Evolutionary conservation across 2,329 filamentous ascomycete species (phyloP).

Genomic region (Penicillium sp.): DNA sequence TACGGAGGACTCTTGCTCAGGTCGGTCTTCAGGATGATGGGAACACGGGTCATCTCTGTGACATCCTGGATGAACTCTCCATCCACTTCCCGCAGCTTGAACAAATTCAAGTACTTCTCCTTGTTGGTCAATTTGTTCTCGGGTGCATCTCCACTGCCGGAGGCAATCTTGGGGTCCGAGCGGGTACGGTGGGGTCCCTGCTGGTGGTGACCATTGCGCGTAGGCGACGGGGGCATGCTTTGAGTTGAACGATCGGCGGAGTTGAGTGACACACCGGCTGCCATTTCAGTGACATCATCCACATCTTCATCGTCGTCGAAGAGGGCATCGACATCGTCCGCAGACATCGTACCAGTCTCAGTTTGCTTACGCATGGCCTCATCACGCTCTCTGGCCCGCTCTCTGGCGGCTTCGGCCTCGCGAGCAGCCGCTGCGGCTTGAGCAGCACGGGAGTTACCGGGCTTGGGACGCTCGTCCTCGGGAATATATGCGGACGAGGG

Average conservation of each 20-base stretch:
- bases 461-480: conserved; percentile 92
- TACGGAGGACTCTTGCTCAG: conserved; percentile 98
- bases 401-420: conserved; percentile 78
- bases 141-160: conserved; percentile 62
- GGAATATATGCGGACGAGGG: conserved; percentile 94
- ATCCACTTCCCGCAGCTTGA: conserved; percentile 84
- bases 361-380: conserved; percentile 91
- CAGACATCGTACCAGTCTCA: conserved; percentile 89
- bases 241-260: conserved; percentile 79
- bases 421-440: conserved; percentile 73
- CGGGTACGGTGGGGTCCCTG: conserved; percentile 79
- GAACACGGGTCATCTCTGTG: conserved; percentile 93
- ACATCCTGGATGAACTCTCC: conserved; percentile 98
- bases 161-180: conserved; percentile 87
- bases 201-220: conserved; percentile 66
- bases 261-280: conserved; percentile 83
- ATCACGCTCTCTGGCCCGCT: conserved; percentile 79
- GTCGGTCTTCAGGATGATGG: conserved; percentile 98
- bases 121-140: conserved; percentile 85
- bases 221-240: conserved; percentile 89
- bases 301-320: conserved; percentile 90
- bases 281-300: conserved; percentile 84
- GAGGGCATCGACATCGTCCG: conserved; percentile 88
- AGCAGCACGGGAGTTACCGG: conserved; percentile 69
- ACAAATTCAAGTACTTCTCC: conserved; percentile 91